phyloP scores from a whole-genome alignment of 495 filamentous ascomycete species.

The Penicillium argentinense region DNA sequence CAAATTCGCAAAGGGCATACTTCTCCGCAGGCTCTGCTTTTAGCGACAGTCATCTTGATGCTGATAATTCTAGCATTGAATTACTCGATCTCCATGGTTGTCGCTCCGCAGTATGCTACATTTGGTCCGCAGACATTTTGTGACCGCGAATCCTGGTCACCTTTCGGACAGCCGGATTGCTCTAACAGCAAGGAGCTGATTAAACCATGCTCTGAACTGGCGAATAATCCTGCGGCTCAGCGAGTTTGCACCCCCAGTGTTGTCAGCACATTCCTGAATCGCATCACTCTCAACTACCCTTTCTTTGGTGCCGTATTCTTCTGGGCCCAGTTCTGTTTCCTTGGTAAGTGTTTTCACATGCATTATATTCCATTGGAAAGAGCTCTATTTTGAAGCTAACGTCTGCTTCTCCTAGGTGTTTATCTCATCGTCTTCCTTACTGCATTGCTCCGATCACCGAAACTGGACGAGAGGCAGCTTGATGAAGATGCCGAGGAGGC shows the following conservation, averaged over 20 bases:
- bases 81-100: slow-evolving; percentile 85
- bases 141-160: slow-evolving; percentile 55
- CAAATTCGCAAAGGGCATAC: slow-evolving; percentile 86
- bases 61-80: slow-evolving; percentile 87
- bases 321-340: slow-evolving; percentile 92
- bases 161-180: slow-evolving; percentile 73
- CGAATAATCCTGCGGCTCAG: slow-evolving; percentile 57
- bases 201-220: slow-evolving; percentile 75
- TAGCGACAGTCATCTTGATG: slow-evolving; percentile 87
- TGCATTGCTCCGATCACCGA: slow-evolving; percentile 76
- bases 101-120: slow-evolving; percentile 91
- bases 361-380: background rate
- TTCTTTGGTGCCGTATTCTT: slow-evolving; percentile 93
- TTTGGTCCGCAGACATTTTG: slow-evolving; percentile 96
- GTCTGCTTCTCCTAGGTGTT: slow-evolving; percentile 50
- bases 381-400: background rate
- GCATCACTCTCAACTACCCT: slow-evolving; percentile 91
- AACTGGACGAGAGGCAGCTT: slow-evolving; percentile 67
- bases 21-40: slow-evolving; percentile 85
- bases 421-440: slow-evolving; percentile 77
- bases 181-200: slow-evolving; percentile 67
- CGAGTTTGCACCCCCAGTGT: slow-evolving; percentile 88
- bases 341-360: slow-evolving; percentile 50
- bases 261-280: slow-evolving; percentile 88
- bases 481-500: slow-evolving; percentile 92